A percentile compares a stretch with the other conserved stretches of the same genome.
phyloP scores from a whole-genome alignment of 2,329 filamentous ascomycete genomes.

The Pleurostoma richardsiae region DNA sequence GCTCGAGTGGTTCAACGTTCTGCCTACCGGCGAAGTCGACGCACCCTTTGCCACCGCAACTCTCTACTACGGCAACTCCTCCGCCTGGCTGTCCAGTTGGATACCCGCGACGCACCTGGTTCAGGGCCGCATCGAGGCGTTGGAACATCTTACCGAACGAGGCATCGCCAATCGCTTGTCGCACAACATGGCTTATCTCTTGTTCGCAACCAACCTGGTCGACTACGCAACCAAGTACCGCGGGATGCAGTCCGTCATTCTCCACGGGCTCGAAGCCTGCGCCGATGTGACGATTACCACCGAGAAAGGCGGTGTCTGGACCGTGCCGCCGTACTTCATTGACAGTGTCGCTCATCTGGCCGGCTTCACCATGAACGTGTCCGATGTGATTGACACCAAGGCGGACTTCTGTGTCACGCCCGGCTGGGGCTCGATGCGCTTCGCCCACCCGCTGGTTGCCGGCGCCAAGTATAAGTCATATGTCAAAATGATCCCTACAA shows the following conservation, averaged over 20 bases:
- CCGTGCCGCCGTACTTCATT: conserved; percentile 34
- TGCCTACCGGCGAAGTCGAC: conserved; percentile 24
- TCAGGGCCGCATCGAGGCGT: conserved; percentile 37
- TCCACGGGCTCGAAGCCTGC: conserved; percentile 8
- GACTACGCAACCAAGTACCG: background rate
- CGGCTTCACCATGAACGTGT: conserved; percentile 34
- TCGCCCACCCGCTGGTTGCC: conserved; percentile 20
- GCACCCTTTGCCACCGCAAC: conserved; percentile 42
- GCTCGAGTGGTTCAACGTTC: conserved; percentile 31
- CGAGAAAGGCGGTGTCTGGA: conserved; percentile 20
- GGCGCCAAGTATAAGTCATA: conserved; percentile 28
- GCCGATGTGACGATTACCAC: conserved; percentile 16
- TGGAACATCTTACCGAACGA: conserved; percentile 43
- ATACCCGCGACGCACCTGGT: conserved; percentile 52
- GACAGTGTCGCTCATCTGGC: conserved; percentile 30
- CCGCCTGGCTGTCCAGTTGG: conserved; percentile 51
- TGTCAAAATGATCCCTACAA: conserved; percentile 29
- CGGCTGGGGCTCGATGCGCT: conserved; percentile 26
- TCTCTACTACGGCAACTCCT: conserved; percentile 44
- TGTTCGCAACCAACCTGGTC: background rate
- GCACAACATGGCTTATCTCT: conserved; percentile 24
- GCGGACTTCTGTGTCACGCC: conserved; percentile 29
- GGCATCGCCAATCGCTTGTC: conserved; percentile 57
- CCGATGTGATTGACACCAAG: conserved; percentile 23
- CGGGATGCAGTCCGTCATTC: background rate